Conservation (phyloP, 75 land plant genomes). For the Selaginella tamariscina region DNA sequence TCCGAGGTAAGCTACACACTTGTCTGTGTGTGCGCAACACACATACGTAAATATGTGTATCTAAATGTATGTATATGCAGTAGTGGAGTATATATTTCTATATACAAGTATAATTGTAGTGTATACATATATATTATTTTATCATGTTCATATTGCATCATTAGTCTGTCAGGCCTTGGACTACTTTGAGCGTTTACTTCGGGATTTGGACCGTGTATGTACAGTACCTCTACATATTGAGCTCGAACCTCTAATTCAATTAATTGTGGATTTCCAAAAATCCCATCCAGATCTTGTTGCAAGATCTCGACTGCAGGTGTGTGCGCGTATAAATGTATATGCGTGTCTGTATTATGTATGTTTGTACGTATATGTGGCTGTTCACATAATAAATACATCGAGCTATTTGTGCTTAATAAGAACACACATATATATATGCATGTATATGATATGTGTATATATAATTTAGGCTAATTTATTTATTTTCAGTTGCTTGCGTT, state of each 20-base stretch:
- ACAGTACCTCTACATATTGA: conserved; percentile 45
- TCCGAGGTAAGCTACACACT: conserved; percentile 34
- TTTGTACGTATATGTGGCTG: no score
- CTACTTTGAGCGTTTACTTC: conserved; percentile 79
- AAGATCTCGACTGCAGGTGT: conserved; percentile 81
- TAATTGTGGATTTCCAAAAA: conserved; percentile 78
- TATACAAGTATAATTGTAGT: no score
- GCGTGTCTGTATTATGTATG: not conserved
- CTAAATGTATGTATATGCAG: no score
- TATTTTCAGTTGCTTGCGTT: conserved; percentile 51
- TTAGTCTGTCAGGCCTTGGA: conserved; percentile 41
- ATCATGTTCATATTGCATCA: not conserved
- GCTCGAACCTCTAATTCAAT: conserved; percentile 52
- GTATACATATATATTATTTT: not conserved
- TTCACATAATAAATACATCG: no score
- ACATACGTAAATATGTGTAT: no score
- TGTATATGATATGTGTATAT: no score
- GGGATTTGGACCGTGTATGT: conserved; percentile 67
- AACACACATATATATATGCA: no score
- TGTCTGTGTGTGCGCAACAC: not conserved
- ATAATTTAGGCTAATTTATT: no score
- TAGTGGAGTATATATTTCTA: no score
- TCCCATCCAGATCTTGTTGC: conserved; percentile 82
- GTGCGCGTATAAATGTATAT: not conserved
- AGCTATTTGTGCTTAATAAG: no score